Base-by-base conservation (phyloP, 73 alveolate species). In the Urostyla sp. region DNA sequence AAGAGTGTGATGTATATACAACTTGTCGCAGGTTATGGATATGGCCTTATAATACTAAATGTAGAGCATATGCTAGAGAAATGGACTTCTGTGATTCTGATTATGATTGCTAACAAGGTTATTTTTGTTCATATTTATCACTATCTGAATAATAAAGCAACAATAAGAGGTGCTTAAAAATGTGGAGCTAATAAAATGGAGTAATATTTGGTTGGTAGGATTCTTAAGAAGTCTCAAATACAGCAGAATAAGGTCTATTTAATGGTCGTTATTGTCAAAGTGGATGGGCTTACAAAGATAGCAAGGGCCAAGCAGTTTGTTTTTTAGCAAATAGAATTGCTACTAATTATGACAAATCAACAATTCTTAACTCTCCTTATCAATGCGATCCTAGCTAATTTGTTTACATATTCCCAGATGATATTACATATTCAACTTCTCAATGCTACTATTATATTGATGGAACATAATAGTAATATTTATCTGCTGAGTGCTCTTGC, bases 401-500 rank as follows among this genome's bases (percentile, higher is more conserved):
- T 21, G 26, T 63, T 20, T 43, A 11, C n/a, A 4, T 18, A 3
- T 38, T 63, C n/a, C 50, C 37, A 43, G 61, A 37, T 5, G 16
- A 43, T 1, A 38, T 24, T 23, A 40, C 15, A 21, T 57, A 43
- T 18, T 43, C 37, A 43, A 18, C 32, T 20, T 63, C 61, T 24
- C 37, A 60, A 63, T 63, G 44, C 36, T 63, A 10, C 60, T 63
- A 40, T 15, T 10, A 15, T 40, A 40, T 20, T 38, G 53, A 32
- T 10, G 44, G 35, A 24, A 43, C 16, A 3, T 16, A 5, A 16
- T n/a, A n/a, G n/a, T n/a, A 32, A 5, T 63, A 63, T 63, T 37
- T 38, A 3, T 57, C 37, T 43, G 79, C 37, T 43, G 79, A 63
- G 26, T 63, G 79, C 60, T 63, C 79, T n/a, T 63, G 79, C 21